Conservation (phyloP, 495 filamentous ascomycete species). For the Annulohypoxylon maeteangense region DNA sequence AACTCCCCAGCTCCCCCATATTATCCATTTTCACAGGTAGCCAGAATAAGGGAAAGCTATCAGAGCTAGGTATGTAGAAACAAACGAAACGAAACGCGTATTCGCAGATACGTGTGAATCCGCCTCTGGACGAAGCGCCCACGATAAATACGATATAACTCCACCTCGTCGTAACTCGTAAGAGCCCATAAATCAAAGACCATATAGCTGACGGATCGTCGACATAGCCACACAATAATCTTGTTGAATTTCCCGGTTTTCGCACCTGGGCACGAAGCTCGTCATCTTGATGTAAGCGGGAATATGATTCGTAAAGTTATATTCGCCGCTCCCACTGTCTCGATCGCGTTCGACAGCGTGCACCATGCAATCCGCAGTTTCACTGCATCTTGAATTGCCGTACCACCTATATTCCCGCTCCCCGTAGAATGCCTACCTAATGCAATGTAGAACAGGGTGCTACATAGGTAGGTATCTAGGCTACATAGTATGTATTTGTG, state of each 20-base stretch:
- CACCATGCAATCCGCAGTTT: not conserved
- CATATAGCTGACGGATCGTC: not conserved
- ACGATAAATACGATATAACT: constrained; percentile 1
- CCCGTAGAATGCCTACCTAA: not conserved
- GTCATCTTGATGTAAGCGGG: not conserved
- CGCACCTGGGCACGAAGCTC: not conserved
- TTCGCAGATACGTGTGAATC: not conserved
- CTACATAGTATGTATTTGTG: not conserved
- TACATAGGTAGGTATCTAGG: not conserved
- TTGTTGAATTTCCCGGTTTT: not conserved
- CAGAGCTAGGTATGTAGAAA: too few relatives aligned
- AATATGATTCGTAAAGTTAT: not conserved
- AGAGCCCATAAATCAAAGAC: constrained; percentile 3
- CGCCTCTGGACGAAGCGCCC: not conserved
- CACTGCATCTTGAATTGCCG: constrained; percentile 19
- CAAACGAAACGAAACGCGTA: not conserved
- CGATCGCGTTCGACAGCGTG: not conserved
- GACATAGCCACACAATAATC: constrained; percentile 9
- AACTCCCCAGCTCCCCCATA: not conserved
- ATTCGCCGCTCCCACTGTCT: constrained; percentile 2
- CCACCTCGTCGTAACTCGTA: not conserved
- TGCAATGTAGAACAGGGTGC: not conserved
- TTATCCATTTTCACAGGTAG: not conserved
- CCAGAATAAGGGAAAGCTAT: not conserved
- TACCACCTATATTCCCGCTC: not conserved